These are phyloP conservation scores for Leccinum truebloodii DNA, from an alignment of 768 basidiomycete genomes.

Conservation along the genomic window DNA sequence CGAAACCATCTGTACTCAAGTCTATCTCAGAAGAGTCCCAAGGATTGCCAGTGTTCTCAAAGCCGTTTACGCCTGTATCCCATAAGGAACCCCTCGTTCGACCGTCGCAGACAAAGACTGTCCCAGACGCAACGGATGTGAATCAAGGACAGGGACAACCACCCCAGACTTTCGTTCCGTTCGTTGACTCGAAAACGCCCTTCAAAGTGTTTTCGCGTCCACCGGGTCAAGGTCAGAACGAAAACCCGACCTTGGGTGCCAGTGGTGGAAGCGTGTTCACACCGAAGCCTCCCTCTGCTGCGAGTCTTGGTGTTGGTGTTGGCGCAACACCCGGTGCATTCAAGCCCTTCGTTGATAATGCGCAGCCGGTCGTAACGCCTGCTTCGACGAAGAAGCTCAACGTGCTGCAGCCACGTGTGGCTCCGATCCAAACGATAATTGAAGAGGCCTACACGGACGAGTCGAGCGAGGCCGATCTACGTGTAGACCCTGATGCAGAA, in stretches of 20 bases:
- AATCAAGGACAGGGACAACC: constrained; percentile 16
- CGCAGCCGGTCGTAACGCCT: constrained; percentile 16
- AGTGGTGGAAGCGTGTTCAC: constrained; percentile 38
- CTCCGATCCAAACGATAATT: constrained; percentile 19
- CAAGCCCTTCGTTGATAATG: constrained; percentile 39
- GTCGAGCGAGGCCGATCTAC: constrained; percentile 31
- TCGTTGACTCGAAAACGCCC: constrained; percentile 41
- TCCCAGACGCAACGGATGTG: constrained; percentile 17
- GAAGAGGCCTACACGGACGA: constrained; percentile 35
- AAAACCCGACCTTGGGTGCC: constrained; percentile 33
- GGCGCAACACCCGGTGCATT: constrained; percentile 26
- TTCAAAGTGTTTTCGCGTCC: constrained; percentile 73
- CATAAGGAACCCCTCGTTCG: constrained; percentile 37
- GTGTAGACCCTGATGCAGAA: constrained; percentile 25
- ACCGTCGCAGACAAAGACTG: constrained; percentile 23
- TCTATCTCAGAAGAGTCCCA: constrained; percentile 38
- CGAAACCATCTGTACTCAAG: constrained; percentile 32
- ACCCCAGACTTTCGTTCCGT: constrained; percentile 43
- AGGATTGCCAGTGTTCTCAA: constrained; percentile 51
- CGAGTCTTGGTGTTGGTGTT: constrained; percentile 8
- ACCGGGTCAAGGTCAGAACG: constrained; percentile 42
- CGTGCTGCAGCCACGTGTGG: constrained; percentile 20
- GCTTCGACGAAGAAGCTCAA: constrained; percentile 24
- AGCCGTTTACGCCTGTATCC: constrained; percentile 65
- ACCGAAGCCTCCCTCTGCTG: constrained; percentile 42